These are phyloP conservation scores for Globisporangium paroecandrum DNA, from an alignment of 352 stramenopile genomes.

Conservation along the genomic window DNA sequence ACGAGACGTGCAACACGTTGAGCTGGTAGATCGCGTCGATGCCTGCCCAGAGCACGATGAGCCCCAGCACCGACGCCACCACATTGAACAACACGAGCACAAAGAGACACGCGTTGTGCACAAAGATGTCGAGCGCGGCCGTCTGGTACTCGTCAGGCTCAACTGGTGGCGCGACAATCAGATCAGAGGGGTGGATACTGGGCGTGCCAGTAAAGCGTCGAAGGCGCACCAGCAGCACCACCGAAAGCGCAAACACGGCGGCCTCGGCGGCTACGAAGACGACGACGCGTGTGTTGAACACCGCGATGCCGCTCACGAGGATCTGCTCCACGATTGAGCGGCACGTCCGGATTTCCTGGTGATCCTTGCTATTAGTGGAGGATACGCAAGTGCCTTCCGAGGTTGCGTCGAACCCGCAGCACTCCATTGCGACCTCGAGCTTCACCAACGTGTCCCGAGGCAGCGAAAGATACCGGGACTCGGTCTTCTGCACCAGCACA, in stretches of 20 bases:
- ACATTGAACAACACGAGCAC: conserved; percentile 24
- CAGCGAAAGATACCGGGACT: conserved; percentile 31
- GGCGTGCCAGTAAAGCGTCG: conserved; percentile 19
- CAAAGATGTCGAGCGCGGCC: conserved; percentile 5
- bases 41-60: conserved; percentile 39
- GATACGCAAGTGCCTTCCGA: conserved; percentile 33
- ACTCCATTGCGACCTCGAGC: conserved; percentile 44
- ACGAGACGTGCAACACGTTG: conserved; percentile 67
- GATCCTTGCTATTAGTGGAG: background rate
- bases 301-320: background rate
- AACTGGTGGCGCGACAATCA: background rate
- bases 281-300: conserved; percentile 18
- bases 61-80: conserved; percentile 20
- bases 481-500: conserved; percentile 26
- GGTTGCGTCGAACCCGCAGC: conserved; percentile 38
- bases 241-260: conserved; percentile 21
- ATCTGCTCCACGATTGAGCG: conserved; percentile 16
- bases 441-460: conserved; percentile 19
- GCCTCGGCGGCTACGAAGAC: conserved; percentile 22
- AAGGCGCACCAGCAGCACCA: conserved; percentile 21
- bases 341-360: conserved; percentile 27
- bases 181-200: background rate
- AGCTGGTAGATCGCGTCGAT: conserved; percentile 58
- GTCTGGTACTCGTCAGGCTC: conserved; percentile 16
- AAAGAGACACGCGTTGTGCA: conserved; percentile 10